Conservation (phyloP, 768 basidiomycete genomes). For the Termitomyces sp. region DNA sequence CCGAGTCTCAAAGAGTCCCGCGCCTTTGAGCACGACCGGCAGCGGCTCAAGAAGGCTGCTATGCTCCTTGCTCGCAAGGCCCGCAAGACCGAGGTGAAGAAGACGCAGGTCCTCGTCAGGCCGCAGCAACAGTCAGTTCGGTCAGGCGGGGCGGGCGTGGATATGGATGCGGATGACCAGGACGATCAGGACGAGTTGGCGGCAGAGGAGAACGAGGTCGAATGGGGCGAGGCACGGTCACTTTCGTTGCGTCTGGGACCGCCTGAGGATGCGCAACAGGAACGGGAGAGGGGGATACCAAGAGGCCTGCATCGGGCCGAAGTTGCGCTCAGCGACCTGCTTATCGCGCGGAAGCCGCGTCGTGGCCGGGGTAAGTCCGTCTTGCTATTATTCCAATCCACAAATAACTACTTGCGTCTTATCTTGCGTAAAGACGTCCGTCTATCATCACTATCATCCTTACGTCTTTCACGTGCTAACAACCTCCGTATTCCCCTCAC, state of each 20-base stretch:
- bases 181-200: neutral
- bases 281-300: neutral
- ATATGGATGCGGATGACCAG: neutral
- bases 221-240: conserved; percentile 5
- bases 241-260: neutral
- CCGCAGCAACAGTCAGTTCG: neutral
- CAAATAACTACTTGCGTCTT: neutral
- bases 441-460: neutral
- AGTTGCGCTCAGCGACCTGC: conserved; percentile 15
- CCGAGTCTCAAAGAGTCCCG: conserved; percentile 33
- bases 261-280: neutral
- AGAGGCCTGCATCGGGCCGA: conserved; percentile 4
- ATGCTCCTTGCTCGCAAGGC: conserved; percentile 31
- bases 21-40: conserved; percentile 44
- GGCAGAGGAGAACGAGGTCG: conserved; percentile 11
- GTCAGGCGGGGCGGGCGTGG: neutral
- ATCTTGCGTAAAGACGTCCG: neutral
- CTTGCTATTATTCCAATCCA: neutral
- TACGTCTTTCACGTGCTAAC: neutral
- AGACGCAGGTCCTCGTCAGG: neutral
- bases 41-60: conserved; percentile 38
- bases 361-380: conserved; percentile 34
- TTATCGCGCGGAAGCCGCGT: conserved; percentile 30
- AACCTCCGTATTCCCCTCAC: neutral
- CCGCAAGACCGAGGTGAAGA: conserved; percentile 20